A percentile compares a stretch with the other conserved stretches of the same genome.
These are phyloP conservation scores for Entelexis paramagnoliae DNA, from an alignment of 1,139 yeast genomes.

Conservation along the genomic window DNA sequence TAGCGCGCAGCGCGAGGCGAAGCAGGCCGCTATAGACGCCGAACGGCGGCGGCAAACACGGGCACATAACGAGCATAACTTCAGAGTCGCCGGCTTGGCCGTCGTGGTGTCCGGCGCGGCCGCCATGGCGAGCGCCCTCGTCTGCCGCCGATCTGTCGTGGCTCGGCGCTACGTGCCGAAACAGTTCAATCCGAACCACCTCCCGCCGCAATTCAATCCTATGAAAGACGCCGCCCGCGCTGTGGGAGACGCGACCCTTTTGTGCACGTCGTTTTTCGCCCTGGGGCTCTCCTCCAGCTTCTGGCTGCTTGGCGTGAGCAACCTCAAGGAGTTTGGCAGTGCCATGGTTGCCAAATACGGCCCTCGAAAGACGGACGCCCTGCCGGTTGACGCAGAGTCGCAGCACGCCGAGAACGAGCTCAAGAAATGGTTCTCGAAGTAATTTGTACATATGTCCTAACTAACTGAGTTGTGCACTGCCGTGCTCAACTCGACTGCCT, in stretches of 20 bases:
- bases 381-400: conserved; percentile 15
- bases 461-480: too few species aligned
- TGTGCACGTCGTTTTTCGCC: conserved; percentile 62
- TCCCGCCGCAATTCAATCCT: conserved; percentile 72
- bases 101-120: conserved; percentile 65
- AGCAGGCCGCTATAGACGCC: background rate
- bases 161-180: conserved; percentile 66
- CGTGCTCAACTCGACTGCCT: too few species aligned
- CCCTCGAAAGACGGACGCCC: background rate
- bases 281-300: conserved; percentile 67
- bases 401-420: conserved; percentile 9
- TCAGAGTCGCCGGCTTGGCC: conserved; percentile 29
- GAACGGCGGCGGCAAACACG: background rate
- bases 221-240: conserved; percentile 82
- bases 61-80: conserved; percentile 9
- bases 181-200: conserved; percentile 74
- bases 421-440: conserved; percentile 4
- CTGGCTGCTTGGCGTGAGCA: conserved; percentile 38
- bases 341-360: conserved; percentile 14
- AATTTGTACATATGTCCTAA: background rate
- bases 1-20: conserved; percentile 5
- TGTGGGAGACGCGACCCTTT: conserved; percentile 65
- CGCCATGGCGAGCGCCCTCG: conserved; percentile 60
- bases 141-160: conserved; percentile 65
- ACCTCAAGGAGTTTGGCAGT: conserved; percentile 22